Evolutionary conservation across 176 grass and related monocot genomes (phyloP), one percentile per base, ranked within the genome.

Genomic region (Triticum turgidum): DNA sequence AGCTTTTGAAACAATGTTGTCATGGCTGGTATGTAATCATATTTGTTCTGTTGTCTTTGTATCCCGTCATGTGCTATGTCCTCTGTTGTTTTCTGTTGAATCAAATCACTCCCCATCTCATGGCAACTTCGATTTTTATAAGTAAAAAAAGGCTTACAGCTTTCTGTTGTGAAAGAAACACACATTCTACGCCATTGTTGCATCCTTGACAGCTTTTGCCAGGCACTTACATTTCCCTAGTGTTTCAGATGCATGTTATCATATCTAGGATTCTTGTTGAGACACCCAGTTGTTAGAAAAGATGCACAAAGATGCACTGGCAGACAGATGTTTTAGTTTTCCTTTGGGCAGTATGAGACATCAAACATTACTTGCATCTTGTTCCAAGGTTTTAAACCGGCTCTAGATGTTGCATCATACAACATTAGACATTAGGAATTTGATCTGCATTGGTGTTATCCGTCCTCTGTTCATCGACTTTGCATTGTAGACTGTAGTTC

Each of bases 1-100:
- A 93, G 92, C 97, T 88, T 99, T 96, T 82, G 97, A 99, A 86
- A 88, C 92, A 80, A 77, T 91, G 58, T 45, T 99, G 73, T 80
- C 90, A 38, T 99, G 97, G 97, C 88, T 96, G 94, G 97, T 99
- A 99, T 15, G 21, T 80, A 49, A 29, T 10, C 69, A 76, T 87
- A 76, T 87, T 83, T 82, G 52, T 56, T 89, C 54, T 51, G 27
- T 64, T 83, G 3, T 73, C 30, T n/a, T 52, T 83, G 29, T 86
- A 73, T 83, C 52, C 52, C 5, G 38, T 79, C 79, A 76, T 76
- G 29, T 76, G 38, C 52, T 82, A 58, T 82, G 51, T 44, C 62
- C 39, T 70, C 30, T 86, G 58, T 80, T 59, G 25, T 91, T 87
- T 68, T 77, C 37, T 81, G 76, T 27, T 78, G 38, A 86, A 41